Conservation (phyloP, 192 early-diverging fungal genomes). For the Linnemannia schmuckeri region DNA sequence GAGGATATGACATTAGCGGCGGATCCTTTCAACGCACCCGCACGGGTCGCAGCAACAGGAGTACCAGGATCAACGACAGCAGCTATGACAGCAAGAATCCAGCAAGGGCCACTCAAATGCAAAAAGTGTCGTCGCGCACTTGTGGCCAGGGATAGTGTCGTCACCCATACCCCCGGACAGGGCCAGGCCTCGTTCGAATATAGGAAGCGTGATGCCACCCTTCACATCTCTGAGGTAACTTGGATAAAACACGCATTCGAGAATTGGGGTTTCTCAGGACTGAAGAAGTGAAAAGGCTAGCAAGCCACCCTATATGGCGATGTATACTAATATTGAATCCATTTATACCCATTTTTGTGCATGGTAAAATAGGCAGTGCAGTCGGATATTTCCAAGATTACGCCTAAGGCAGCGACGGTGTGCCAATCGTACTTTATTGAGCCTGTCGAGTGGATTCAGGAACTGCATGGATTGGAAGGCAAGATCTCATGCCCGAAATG, state of each 20-base stretch:
- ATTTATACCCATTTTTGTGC: slow-evolving; percentile 19
- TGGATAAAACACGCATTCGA: background rate
- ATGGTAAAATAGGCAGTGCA: slow-evolving; percentile 35
- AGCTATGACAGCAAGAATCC: slow-evolving; percentile 1
- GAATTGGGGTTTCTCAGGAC: too few relatives aligned
- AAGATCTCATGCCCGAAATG: slow-evolving; percentile 86
- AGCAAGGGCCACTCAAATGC: slow-evolving; percentile 35
- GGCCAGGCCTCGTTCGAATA: slow-evolving; percentile 82
- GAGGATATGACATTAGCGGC: slow-evolving; percentile 64
- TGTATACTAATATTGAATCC: background rate
- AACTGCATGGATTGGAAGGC: slow-evolving; percentile 72
- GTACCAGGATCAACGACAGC: slow-evolving; percentile 17
- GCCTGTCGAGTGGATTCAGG: slow-evolving; percentile 87
- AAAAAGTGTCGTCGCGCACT: slow-evolving; percentile 67
- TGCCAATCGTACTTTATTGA: slow-evolving; percentile 89
- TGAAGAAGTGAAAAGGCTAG: too few relatives aligned
- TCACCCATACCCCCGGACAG: slow-evolving; percentile 76
- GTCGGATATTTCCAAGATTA: slow-evolving; percentile 22
- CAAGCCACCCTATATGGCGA: too few relatives aligned
- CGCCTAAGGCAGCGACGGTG: slow-evolving; percentile 30
- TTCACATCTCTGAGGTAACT: slow-evolving; percentile 52
- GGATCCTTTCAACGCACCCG: slow-evolving; percentile 59
- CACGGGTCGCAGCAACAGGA: slow-evolving; percentile 14
- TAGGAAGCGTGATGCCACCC: slow-evolving; percentile 72
- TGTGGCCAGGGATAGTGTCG: slow-evolving; percentile 71